Conservation (phyloP, 2,329 filamentous ascomycete species). For the Aspergillus hiratsukae region DNA sequence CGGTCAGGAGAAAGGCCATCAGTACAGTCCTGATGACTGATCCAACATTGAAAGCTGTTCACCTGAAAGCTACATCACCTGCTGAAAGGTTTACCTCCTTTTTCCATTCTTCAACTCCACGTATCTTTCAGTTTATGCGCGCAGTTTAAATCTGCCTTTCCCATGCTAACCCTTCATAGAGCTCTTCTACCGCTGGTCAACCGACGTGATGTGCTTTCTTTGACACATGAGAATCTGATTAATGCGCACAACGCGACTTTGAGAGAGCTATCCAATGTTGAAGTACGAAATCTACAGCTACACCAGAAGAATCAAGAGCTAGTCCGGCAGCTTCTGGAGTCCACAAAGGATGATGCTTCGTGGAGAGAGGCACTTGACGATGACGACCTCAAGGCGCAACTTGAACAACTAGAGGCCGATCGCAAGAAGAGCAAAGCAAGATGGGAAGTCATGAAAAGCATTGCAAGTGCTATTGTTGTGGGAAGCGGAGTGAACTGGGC, state of each 20-base stretch:
- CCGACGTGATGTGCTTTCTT: conserved; percentile 63
- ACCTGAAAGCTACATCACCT: conserved; percentile 60
- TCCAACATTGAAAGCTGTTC: conserved; percentile 72
- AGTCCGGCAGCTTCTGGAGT: conserved; percentile 57
- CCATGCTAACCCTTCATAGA: conserved; percentile 39
- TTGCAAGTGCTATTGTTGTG: conserved; percentile 71
- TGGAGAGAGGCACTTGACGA: conserved; percentile 52
- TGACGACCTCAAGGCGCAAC: conserved; percentile 49
- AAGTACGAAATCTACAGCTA: conserved; percentile 55
- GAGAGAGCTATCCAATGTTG: conserved; percentile 52
- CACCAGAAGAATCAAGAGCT: conserved; percentile 60
- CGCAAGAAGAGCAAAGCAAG: conserved; percentile 60
- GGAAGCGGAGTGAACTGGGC: conserved; percentile 83
- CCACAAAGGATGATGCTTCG: conserved; percentile 55
- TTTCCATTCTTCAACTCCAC: background rate
- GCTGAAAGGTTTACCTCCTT: conserved; percentile 58
- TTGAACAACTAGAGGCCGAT: conserved; percentile 55
- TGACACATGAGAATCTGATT: conserved; percentile 58
- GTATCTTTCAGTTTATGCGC: conserved; percentile 1
- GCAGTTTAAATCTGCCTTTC: conserved; percentile 8
- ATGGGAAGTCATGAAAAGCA: conserved; percentile 72
- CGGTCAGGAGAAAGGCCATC: conserved; percentile 64
- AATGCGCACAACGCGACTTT: conserved; percentile 49
- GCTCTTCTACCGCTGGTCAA: conserved; percentile 64
- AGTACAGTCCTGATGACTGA: conserved; percentile 67